A percentile compares a stretch with the other conserved stretches of the same genome.
These are phyloP conservation scores for Deakozyma indianensis DNA, from an alignment of 805 yeast species.

Conservation along the genomic window DNA sequence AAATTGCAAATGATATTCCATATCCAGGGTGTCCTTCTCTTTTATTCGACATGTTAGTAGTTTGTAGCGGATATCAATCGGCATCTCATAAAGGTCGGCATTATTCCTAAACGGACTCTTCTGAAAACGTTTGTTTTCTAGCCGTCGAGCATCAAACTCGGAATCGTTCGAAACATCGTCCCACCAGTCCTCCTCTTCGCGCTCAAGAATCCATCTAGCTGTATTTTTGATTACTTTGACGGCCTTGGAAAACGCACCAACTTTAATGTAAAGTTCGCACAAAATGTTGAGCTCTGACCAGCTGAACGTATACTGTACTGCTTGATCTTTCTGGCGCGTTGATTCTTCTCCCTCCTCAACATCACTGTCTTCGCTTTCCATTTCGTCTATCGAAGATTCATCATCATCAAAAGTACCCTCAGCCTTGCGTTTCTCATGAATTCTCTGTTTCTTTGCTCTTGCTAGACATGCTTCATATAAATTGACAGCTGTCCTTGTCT, in stretches of 20 bases:
- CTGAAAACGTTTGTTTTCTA: neutral
- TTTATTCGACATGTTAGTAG: conserved; percentile 62
- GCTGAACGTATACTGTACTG: conserved; percentile 34
- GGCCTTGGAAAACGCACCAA: conserved; percentile 49
- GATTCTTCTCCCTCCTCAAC: conserved; percentile 10
- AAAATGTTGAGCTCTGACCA: conserved; percentile 85
- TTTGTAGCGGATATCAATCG: conserved; percentile 78
- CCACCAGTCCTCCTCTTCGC: conserved; percentile 57
- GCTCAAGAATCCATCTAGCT: conserved; percentile 68
- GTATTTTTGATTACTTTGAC: conserved; percentile 51
- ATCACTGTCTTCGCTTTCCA: conserved; percentile 6
- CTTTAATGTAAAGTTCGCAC: conserved; percentile 62
- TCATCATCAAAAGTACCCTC: conserved; percentile 12
- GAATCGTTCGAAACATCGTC: conserved; percentile 51
- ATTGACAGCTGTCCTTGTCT: conserved; percentile 29
- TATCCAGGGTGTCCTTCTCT: conserved; percentile 37
- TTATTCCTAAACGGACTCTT: neutral
- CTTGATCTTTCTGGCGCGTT: conserved; percentile 11
- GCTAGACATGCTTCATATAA: conserved; percentile 21
- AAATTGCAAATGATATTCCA: conserved; percentile 61
- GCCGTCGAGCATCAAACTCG: conserved; percentile 67
- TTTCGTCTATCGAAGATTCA: conserved; percentile 5
- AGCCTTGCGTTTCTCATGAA: conserved; percentile 12
- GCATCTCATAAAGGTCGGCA: conserved; percentile 32
- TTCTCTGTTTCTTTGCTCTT: conserved; percentile 12